These are phyloP conservation scores for Xylaria sp. DNA, from an alignment of 2,329 filamentous ascomycete genomes.

Conservation along the genomic window DNA sequence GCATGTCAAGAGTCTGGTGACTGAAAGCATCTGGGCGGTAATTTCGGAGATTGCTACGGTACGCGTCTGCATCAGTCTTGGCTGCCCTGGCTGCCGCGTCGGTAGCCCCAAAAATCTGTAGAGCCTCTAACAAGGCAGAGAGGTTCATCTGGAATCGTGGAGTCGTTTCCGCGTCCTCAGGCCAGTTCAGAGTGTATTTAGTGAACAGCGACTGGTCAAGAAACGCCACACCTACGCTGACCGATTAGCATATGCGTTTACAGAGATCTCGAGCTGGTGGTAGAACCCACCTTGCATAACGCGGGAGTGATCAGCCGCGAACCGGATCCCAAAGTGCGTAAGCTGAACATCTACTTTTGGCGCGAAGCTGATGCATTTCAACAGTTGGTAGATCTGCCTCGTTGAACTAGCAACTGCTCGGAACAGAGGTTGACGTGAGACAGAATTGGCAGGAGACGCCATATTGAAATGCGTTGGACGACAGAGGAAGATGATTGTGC, in stretches of 20 bases:
- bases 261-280: neutral
- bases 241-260: slow-evolving; percentile 24
- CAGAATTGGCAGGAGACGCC: slow-evolving; percentile 33
- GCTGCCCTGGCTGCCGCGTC: slow-evolving; percentile 65
- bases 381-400: slow-evolving; percentile 71
- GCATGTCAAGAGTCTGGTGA: slow-evolving; percentile 80
- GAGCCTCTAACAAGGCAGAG: slow-evolving; percentile 84
- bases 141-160: slow-evolving; percentile 88
- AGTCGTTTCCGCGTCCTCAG: slow-evolving; percentile 51
- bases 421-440: slow-evolving; percentile 60
- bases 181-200: slow-evolving; percentile 73
- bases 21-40: slow-evolving; percentile 78
- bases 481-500: neutral
- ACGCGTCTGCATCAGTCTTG: slow-evolving; percentile 64
- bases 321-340: slow-evolving; percentile 81
- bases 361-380: slow-evolving; percentile 64
- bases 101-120: slow-evolving; percentile 93
- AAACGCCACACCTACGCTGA: slow-evolving; percentile 70
- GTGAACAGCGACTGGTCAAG: slow-evolving; percentile 90
- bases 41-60: slow-evolving; percentile 66
- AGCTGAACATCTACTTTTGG: slow-evolving; percentile 72
- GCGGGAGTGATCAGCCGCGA: slow-evolving; percentile 85
- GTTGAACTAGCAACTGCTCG: slow-evolving; percentile 79
- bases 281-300: slow-evolving; percentile 80
- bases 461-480: slow-evolving; percentile 30